Base-by-base conservation (phyloP, 2,329 filamentous ascomycete species). In the Cladophialophora immunda region DNA sequence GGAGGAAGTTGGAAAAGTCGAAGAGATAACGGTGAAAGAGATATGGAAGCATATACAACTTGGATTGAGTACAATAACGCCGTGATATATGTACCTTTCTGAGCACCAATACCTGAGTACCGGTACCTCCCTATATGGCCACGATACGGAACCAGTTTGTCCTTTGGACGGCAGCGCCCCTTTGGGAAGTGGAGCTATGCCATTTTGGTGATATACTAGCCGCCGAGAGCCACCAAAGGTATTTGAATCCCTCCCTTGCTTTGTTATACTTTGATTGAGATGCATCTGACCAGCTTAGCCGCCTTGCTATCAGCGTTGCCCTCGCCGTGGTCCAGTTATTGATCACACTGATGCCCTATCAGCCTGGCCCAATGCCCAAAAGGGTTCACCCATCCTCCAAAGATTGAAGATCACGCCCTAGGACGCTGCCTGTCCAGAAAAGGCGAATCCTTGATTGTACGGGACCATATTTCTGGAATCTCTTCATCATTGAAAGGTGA, bases 111-210 rank as follows among this genome's bases (percentile, higher is more conserved):
- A 29, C 41, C 9, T 8, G n/a, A n/a, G n/a, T n/a, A n/a, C n/a
- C n/a, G n/a, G n/a, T n/a, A n/a, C n/a, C n/a, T n/a, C n/a, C n/a
- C n/a, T n/a, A n/a, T n/a, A n/a, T n/a, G n/a, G n/a, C n/a, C n/a
- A n/a, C n/a, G n/a, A n/a, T n/a, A n/a, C n/a, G n/a, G n/a, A n/a
- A n/a, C n/a, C 25, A 9, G 27, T 7, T 32, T 2, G 57, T 15
- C 38, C 8, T 6, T 32, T 19, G 30, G 52, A 30, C 11, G 30
- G 52, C 13, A 8, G 30, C 30, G 15, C 52, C 25, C 17, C 52
- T 30, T 50, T 52, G 57, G 57, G 45, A 59, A 59, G 6, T n/a
- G 36, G 19, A 22, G 29, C 57, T 47, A 59, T 59, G 38, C 57
- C 57, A 47, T 47, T 6, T 59, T 52, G 8, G 41, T 41, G 41